Conservation (phyloP, 345 rosid genomes). For the Microcos paniculata region DNA sequence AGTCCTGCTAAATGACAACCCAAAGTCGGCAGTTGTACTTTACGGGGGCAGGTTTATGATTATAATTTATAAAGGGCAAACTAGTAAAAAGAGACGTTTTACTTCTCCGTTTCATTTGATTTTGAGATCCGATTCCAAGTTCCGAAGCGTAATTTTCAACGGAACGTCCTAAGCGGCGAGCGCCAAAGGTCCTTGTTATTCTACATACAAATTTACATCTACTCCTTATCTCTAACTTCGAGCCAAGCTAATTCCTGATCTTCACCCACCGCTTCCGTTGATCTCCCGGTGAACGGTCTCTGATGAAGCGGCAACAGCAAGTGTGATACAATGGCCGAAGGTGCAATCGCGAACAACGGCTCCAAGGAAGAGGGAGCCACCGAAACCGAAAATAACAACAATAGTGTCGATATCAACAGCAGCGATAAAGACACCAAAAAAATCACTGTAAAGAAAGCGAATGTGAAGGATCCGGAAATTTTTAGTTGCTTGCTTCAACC, state of each 20-base stretch:
- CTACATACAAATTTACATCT: background rate
- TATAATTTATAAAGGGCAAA: background rate
- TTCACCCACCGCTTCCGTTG: background rate
- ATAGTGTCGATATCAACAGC: background rate
- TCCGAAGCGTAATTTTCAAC: too few species aligned
- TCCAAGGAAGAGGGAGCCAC: constrained; percentile 20
- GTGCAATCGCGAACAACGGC: constrained; percentile 19
- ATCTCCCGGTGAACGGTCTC: constrained; percentile 15
- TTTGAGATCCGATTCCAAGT: background rate
- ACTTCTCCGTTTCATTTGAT: background rate
- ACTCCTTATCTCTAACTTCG: background rate
- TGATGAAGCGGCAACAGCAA: constrained; percentile 27
- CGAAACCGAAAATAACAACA: constrained; percentile 21
- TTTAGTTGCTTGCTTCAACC: constrained; percentile 86
- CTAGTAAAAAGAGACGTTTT: background rate
- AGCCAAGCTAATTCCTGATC: background rate
- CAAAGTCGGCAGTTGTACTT: too few species aligned
- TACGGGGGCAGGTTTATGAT: too few species aligned
- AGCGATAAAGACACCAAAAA: background rate
- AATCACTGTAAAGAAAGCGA: constrained; percentile 14
- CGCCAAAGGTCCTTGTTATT: background rate
- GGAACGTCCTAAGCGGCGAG: background rate
- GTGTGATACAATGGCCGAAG: constrained; percentile 43
- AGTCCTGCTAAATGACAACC: too few species aligned
- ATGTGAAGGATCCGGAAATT: constrained; percentile 58